Base-by-base conservation (phyloP, 352 stramenopile species). In the Phytophthora constricta region DNA sequence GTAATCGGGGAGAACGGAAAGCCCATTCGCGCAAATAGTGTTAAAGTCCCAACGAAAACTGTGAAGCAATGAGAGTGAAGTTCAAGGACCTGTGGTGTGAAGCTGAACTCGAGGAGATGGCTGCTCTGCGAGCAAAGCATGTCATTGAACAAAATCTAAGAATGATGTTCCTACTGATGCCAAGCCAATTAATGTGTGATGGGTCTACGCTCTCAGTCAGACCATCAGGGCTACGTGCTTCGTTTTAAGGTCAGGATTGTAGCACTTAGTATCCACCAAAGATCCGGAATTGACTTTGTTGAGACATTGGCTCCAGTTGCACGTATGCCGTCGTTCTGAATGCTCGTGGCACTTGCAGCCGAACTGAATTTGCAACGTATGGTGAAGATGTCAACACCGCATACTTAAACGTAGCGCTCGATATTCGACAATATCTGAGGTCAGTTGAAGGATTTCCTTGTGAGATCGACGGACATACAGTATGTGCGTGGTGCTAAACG, bases 1-100 rank as follows among this genome's bases (percentile, higher is more conserved):
- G 16, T 53, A 1, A 4, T 65, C 5, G 47, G 58, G 47, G 54
- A 57, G 47, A 65, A 65, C 16, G 58, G 25, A 17, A 11, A 28
- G 26, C 47, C 37, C 3, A 65, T 65, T 13, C 5, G 19, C 7
- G 58, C 58, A 42, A 52, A 20, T 8, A 26, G 47, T 31, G 37
- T 53, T 11, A 23, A 39, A 14, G 33, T 53, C 14, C 37, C 58
- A n/a, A 19, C 25, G n/a, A 65, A 65, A 8, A 17, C 4, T 17
- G 47, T 26, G 58, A 57, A 14, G 48, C 48, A 16, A 5, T 65
- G 37, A 22, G 58, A 10, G 56, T 26, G 1, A 42, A 55, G 20
- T 60, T 16, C 7, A 0, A 4, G 39, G 41, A 60, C 9, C 59
- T 54, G 19, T 55, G 26, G 5, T 11, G 19, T 19, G 19, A 26